These are phyloP conservation scores for Sutorius australiensis DNA, from an alignment of 768 basidiomycete genomes.

Conservation along the genomic window DNA sequence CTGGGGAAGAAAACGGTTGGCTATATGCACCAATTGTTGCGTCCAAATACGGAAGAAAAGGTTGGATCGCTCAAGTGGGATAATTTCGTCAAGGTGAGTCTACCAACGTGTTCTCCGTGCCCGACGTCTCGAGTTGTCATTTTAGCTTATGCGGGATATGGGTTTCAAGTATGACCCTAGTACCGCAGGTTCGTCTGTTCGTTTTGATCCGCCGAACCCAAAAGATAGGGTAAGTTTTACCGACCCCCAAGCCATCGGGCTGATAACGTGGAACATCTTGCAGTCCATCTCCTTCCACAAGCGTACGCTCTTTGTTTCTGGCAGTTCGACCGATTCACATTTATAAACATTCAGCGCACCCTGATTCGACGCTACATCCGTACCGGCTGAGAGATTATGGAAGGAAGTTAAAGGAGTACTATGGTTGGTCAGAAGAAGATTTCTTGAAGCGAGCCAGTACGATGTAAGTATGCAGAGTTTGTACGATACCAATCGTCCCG, in stretches of 20 bases:
- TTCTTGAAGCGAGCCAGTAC: slow-evolving; percentile 27
- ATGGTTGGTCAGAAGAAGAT: slow-evolving; percentile 60
- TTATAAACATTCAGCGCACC: slow-evolving; percentile 53
- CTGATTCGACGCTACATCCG: slow-evolving; percentile 60
- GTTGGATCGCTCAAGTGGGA: slow-evolving; percentile 77
- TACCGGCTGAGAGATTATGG: slow-evolving; percentile 49
- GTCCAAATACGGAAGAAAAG: slow-evolving; percentile 52
- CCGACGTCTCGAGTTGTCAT: background rate
- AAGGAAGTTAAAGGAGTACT: slow-evolving; percentile 55
- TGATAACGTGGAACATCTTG: background rate
- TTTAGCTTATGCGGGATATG: slow-evolving; percentile 72
- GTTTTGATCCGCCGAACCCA: slow-evolving; percentile 70
- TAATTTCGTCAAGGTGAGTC: slow-evolving; percentile 61
- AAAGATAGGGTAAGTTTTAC: slow-evolving; percentile 39
- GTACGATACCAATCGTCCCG: background rate
- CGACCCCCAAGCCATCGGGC: background rate
- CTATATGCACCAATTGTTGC: slow-evolving; percentile 64
- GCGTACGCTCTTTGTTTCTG: slow-evolving; percentile 39
- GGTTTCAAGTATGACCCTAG: slow-evolving; percentile 71
- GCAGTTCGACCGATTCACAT: background rate
- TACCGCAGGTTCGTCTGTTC: slow-evolving; percentile 78
- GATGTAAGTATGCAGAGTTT: slow-evolving; percentile 1
- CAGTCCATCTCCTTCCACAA: slow-evolving; percentile 77
- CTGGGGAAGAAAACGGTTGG: slow-evolving; percentile 55
- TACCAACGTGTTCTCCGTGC: background rate